Evolutionary conservation across 2,329 filamentous ascomycete genomes (phyloP), one percentile per base, ranked within the genome.

Genomic region (Pseudogymnoascus destructans): DNA sequence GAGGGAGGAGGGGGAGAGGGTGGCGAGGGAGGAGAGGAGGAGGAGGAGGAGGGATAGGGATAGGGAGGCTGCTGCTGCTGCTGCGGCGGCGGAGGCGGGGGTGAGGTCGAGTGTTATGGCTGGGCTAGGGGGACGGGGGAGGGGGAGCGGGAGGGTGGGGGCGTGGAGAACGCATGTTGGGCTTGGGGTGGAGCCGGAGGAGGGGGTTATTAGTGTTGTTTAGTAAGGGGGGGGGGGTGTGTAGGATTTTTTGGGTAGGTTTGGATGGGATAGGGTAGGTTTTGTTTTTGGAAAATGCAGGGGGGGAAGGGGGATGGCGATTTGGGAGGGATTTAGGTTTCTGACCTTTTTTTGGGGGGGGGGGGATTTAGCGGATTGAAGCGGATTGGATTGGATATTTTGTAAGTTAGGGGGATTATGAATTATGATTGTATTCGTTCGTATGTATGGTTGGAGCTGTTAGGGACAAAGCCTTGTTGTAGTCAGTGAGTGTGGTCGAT

Each of bases 151-250:
- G 33, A 61, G 68, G 36, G 67, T 70, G 7, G 59, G 62, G 60
- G 64, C 66, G 5, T 70, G 68, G 68, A 63, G 66, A 59, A 61
- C 60, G 32, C 62, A 68, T 59, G 66, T 70, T 56, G 59, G 64
- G 19, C 61, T 65, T 10, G 66, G 65, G 5, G 62, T 64, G n/a
- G 58, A 57, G 36, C 65, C 66, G 25, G 66, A 64, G 25, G 67
- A 68, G 57, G 65, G 64, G 0, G 60, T 67, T 67, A 25, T 66
- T 15, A 57, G 32, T 15, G 55, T 57, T 21, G 27, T 17, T 33
- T 19, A 33, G 32, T 19, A 55, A 7, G 19, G 42, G n/a, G 8
- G 15, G 13, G 13, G 19, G 42, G n/a, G 8, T 8, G 13, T 30
- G 21, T 52, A 25, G 46, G 27, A 30, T 23, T 25, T 52, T 35